Base-by-base conservation (phyloP, 179 eudicot species). In the Corrigiola litoralis region DNA sequence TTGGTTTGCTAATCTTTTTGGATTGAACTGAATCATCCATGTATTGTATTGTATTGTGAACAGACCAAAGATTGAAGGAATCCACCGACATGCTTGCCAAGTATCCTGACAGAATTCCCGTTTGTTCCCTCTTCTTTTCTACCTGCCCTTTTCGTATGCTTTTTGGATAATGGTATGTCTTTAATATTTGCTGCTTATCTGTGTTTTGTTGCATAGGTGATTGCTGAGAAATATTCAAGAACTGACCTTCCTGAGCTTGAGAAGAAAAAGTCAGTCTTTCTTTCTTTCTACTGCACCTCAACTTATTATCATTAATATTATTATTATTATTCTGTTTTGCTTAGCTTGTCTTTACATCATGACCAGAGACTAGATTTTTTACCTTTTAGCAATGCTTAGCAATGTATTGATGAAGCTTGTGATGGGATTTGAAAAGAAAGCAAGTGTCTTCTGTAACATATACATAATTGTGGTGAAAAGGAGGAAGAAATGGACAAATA, bases 211-310 rank as follows among this genome's bases (percentile, higher is more conserved):
- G 10, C 77, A 65, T 77, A 92, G 96, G 95, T 87, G 71, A 89
- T 92, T 60, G 92, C 83, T 50, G 98, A 92, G 65, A 87, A 88
- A 67, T 85, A 84, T 70, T 62, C 95, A 17, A 83, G 83, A 66
- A 72, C 88, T 23, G 96, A 90, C 70, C 91, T 94, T 68, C 97
- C 94, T 60, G 91, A 76, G 47, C 73, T 94, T 75, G 97, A 90
- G 62, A 94, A 94, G 88, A 90, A 78, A 75, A 94, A 94, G 97
- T 92, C 51, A 65, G 98, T 77, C 16, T 41, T 27, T 21, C n/a
- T 61, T 38, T 53, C 21, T 25, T 32, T 17, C n/a, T n/a, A n/a
- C n/a, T n/a, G n/a, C n/a, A n/a, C n/a, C n/a, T n/a, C n/a, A n/a
- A n/a, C n/a, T n/a, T n/a, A n/a, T n/a, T n/a, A n/a, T 37, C 53